Conservation (phyloP, 768 basidiomycete genomes). For the Zangia roseola region DNA sequence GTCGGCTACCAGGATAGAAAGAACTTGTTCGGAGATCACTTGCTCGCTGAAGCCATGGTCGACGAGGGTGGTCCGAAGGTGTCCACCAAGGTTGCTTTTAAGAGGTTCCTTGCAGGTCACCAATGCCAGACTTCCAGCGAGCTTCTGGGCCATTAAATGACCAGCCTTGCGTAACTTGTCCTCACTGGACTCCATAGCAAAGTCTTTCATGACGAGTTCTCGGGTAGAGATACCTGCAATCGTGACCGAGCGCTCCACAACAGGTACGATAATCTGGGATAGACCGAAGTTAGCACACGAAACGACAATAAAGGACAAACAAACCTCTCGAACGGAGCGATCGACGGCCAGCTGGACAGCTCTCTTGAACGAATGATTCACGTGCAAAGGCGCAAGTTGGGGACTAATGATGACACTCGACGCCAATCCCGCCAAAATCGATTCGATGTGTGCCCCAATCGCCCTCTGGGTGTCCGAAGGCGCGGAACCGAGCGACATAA, state of each 20-base stretch:
- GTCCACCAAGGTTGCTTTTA: conserved; percentile 85
- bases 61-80: conserved; percentile 76
- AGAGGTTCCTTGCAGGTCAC: conserved; percentile 99
- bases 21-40: conserved; percentile 78
- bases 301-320: conserved; percentile 5
- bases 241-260: conserved; percentile 96
- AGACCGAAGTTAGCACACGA: neutral
- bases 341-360: conserved; percentile 90
- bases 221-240: conserved; percentile 97
- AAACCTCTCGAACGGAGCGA: conserved; percentile 90
- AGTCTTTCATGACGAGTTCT: conserved; percentile 94
- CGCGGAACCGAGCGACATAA: conserved; percentile 60
- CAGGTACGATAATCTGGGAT: conserved; percentile 86
- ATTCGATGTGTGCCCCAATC: conserved; percentile 77
- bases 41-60: conserved; percentile 92
- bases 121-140: conserved; percentile 92
- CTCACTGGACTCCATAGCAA: conserved; percentile 89
- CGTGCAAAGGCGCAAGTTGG: conserved; percentile 70
- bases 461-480: conserved; percentile 65
- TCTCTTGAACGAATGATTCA: conserved; percentile 84
- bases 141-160: conserved; percentile 94
- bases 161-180: conserved; percentile 88
- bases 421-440: conserved; percentile 68
- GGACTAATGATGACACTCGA: conserved; percentile 75
- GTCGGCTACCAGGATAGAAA: conserved; percentile 79